Evolutionary conservation across 78 protist species (phyloP), one percentile per base, ranked within the genome.

Genomic region (Dictyostelium citrinum): DNA sequence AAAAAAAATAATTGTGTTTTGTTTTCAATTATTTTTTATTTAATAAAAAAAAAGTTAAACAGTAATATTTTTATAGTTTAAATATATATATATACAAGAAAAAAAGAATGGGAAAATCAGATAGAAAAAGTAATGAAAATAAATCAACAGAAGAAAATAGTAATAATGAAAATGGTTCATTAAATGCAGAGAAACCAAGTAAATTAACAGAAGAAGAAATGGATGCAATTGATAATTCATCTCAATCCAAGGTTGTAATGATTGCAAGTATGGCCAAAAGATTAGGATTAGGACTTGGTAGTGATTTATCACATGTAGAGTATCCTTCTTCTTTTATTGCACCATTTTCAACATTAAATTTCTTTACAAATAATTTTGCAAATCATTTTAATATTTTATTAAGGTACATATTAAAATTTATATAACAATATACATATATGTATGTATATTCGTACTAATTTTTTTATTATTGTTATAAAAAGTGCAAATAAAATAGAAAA

Each of bases 401-500:
- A 68, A 12, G 2, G 39, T 64, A 27, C 7, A 10, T 27, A 64
- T 64, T n/a, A n/a, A n/a, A n/a, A n/a, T n/a, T n/a, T n/a, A n/a
- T n/a, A n/a, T n/a, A n/a, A n/a, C n/a, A n/a, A n/a, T n/a, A n/a
- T n/a, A n/a, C n/a, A n/a, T n/a, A n/a, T n/a, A n/a, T n/a, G n/a
- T n/a, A n/a, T n/a, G n/a, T n/a, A n/a, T n/a, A n/a, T n/a, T n/a
- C n/a, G n/a, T n/a, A n/a, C n/a, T n/a, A n/a, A n/a, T n/a, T n/a
- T n/a, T n/a, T n/a, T n/a, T n/a, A n/a, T n/a, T n/a, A n/a, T n/a
- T n/a, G n/a, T n/a, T n/a, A n/a, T n/a, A n/a, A n/a, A 16, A 1
- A 70, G 77, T 2, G 77, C 77, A 70, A 70, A 70, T 70, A 70
- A 70, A 31, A 70, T 70, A 6, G 39, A 29, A 70, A 70, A 70